Base-by-base conservation (phyloP, 495 filamentous ascomycete species). In the Trichocladium uniseriatum region DNA sequence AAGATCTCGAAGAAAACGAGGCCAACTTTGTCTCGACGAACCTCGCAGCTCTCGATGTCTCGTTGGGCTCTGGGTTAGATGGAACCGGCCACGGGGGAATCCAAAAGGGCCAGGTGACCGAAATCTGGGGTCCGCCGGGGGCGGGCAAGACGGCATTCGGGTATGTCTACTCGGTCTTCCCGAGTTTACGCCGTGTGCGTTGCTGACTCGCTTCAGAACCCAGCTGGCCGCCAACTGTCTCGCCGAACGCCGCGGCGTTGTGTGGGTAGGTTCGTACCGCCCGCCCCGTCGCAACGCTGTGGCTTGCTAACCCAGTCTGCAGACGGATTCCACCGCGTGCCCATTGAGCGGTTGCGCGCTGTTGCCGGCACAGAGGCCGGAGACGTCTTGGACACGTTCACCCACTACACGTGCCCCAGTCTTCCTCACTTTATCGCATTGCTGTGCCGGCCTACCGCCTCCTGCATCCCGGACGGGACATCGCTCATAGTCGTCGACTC, bases 71-170 rank as follows among this genome's bases (percentile, higher is more conserved):
- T 6, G 53, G 53, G 40, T 52, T 64, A 14, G 43, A 52, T 32
- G 49, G 35, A 20, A 21, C 19, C 5, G 52, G 18, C 13, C 45
- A 42, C 38, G 73, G 71, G 38, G 89, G 86, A 4, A 64, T 95
- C 21, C 70, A 77, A 45, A 79, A 81, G 31, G 89, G 88, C 19
- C 84, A 88, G 61, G 74, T 94, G n/a, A 83, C 82, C 6, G 92
- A 98, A 64, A 68, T 95, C 27, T 94, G 83, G 69, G 92, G 92
- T 0, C 89, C 92, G 14, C 86, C 87, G 9, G 91, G 91, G 1
- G 78, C 77, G 14, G 92, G 92, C 11, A 97, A 97, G 67, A 94
- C 91, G 0, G 69, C 83, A 5, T 68, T 98, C 54, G 84, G 80
- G 91, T 94, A 63, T 51, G 61, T 32, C 5, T 19, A 18, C 19